Base-by-base conservation (phyloP, 2,329 filamentous ascomycete genomes). In the Alternaria tenuissima region DNA sequence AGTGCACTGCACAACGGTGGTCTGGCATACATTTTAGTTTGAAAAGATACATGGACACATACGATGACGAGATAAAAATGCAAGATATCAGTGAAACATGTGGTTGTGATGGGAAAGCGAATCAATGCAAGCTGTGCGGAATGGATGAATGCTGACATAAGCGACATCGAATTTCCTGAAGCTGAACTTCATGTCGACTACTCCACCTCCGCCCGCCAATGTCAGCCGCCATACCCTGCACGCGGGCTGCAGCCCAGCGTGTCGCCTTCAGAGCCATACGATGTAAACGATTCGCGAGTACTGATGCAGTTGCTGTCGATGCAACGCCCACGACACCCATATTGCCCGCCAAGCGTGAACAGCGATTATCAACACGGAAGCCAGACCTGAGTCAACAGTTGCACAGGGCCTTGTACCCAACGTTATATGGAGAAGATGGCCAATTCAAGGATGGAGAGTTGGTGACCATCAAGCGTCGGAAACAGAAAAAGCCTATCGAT, bases 151-250 rank as follows among this genome's bases (percentile, higher is more conserved):
- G 68, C 67, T 74, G 68, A 74, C 62, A 62, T 74, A 68, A 72
- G 57, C 68, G 28, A 55, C 43, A 22, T 61, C 57, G 68, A 72
- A 68, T 69, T 73, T 73, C 62, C 60, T 55, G 58, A 66, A 43
- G 55, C 55, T 46, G 62, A 54, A 58, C 39, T 41, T 9, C 42
- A 39, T 26, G 48, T 57, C 59, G n/a, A 52, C 55, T 38, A 49
- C 62, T 52, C 24, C 55, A 53, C 61, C 68, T 52, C 54, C 61
- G 58, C 54, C 61, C 56, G 49, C 57, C 67, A 71, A 93, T 92
- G 84, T 84, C 86, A 67, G 83, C 86, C 66, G 80, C 85, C 61
- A 73, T 85, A 73, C 80, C 86, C 57, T 80, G 83, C 47, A 76
- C 83, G 80, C 88, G 90, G 86, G 90, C 91, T 63, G 62, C 65